Evolutionary conservation across 78 protist species (phyloP), one percentile per base, ranked within the genome.

Genomic region (Dictyostelium intermedium): DNA sequence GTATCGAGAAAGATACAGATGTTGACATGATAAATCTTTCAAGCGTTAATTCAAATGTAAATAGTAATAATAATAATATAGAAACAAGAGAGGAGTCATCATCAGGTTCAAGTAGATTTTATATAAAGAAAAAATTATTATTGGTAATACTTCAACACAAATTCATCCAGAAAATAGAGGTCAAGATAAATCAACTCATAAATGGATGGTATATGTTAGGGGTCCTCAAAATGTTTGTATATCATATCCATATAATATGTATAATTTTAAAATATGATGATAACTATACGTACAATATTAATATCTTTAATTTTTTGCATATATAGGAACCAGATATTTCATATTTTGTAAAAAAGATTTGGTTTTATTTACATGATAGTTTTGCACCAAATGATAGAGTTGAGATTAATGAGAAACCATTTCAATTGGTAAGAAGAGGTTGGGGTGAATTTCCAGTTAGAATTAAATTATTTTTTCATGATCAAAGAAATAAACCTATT

Each of bases 371-470:
- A 18, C 97, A 95, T 84, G 92, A 85, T 34, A 82, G 91, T 47
- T 95, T 80, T 73, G 87, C 83, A 69, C 97, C 97, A 11, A 95
- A 95, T 60, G 89, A 95, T 60, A 45, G 76, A 14, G 83, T 95
- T 3, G 95, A 91, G 53, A 32, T 96, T 32, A 23, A 7, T 6
- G 63, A 85, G 35, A 86, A 83, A 61, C 97, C 97, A 30, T 96
- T 92, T 43, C 63, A 92, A 6, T n/a, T 96, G 13, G n/a, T 85
- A 8, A 25, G 96, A 50, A 43, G 94, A 8, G 97, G 97, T 4
- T 96, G 96, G 96, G 97, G 97, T 13, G 97, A 96, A n/a, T 96
- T 96, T 41, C 96, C 97, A 25, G 39, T 96, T 6, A 30, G 95
- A 6, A 66, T 92, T 32, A 93, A 87, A 45, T 63, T 96, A 8